These are phyloP conservation scores for Tylopilus subfusipes DNA, from an alignment of 768 basidiomycete species.

Conservation along the genomic window DNA sequence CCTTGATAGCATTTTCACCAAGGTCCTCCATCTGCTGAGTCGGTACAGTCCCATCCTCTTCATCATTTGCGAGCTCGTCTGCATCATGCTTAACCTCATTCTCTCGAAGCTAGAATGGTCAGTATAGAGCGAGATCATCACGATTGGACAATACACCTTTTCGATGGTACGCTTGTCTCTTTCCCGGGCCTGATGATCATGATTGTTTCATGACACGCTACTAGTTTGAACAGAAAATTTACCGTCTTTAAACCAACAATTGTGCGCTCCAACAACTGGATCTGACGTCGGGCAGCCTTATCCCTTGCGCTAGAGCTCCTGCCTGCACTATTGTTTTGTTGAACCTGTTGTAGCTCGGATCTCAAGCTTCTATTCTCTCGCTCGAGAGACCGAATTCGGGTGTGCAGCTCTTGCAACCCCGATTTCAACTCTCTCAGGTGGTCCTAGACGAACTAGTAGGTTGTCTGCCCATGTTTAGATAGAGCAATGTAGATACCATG, in stretches of 20 bases:
- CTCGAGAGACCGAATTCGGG: conserved; percentile 8
- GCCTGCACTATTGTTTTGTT: not conserved
- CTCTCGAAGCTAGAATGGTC: conserved; percentile 13
- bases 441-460: not conserved
- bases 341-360: conserved; percentile 1
- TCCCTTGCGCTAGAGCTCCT: not conserved
- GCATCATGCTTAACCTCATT: conserved; percentile 15
- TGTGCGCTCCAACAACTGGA: conserved; percentile 9
- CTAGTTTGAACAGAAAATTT: not conserved
- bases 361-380: conserved; percentile 5
- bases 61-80: conserved; percentile 8
- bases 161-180: conserved; percentile 15
- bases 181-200: conserved; percentile 7
- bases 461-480: not conserved
- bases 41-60: not conserved
- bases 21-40: conserved; percentile 4
- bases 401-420: conserved; percentile 11
- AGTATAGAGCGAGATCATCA: not conserved
- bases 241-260: conserved; percentile 2
- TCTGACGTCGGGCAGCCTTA: conserved; percentile 1
- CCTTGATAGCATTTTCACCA: conserved; percentile 9
- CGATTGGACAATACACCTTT: conserved; percentile 3
- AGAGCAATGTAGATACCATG: conserved; percentile 7
- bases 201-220: not conserved
- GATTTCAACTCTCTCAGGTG: conserved; percentile 4